Base-by-base conservation (phyloP, 805 yeast genomes). In the Metschnikowia kofuensis region DNA sequence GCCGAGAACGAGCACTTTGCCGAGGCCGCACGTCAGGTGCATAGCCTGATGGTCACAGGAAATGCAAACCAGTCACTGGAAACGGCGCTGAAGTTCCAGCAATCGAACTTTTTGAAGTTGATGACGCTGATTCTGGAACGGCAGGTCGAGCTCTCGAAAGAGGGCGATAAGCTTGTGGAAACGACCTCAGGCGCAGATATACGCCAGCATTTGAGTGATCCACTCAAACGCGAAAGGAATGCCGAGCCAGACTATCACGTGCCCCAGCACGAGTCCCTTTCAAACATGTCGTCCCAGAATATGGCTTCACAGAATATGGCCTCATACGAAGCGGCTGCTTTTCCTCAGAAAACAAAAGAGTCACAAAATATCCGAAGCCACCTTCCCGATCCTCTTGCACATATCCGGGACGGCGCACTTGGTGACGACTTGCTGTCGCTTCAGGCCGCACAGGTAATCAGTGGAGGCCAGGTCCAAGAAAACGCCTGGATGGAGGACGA, bases 381-480 rank as follows among this genome's bases (percentile, higher is more conserved):
- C 40, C 60, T 72, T 31, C 77, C 78, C 1, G 78, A 73, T 45
- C 78, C 78, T 0, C 58, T 73, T 41, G 74, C 76, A 5, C 78
- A 73, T 50, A 65, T 73, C 21, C 60, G 59, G 38, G 75, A 73
- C 45, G 77, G 77, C 2, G 65, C 58, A n/a, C 56, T 73, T 9
- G 58, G 53, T 11, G 66, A 58, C 11, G 62, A 57, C 30, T 54
- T 70, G 35, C 52, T 47, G 15, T 69, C 76, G 4, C 57, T 73
- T 8, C 60, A 62, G 39, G 76, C 77, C 4, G 78, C 78, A 4
- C 62, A 67, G 48, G 59, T 72, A 6, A 57, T 72, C 21, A 69
- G 74, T 50, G 77, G 77, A 0, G 66, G 70, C 37, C 78, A 73
- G 54, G 73, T 73, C 15, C 57, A 59, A 32, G 42, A 58, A 8